Percentiles rank a stretch among this genome's conserved stretches.
phyloP scores from a whole-genome alignment of 208 protist species.

The Perkinsela sp. region DNA sequence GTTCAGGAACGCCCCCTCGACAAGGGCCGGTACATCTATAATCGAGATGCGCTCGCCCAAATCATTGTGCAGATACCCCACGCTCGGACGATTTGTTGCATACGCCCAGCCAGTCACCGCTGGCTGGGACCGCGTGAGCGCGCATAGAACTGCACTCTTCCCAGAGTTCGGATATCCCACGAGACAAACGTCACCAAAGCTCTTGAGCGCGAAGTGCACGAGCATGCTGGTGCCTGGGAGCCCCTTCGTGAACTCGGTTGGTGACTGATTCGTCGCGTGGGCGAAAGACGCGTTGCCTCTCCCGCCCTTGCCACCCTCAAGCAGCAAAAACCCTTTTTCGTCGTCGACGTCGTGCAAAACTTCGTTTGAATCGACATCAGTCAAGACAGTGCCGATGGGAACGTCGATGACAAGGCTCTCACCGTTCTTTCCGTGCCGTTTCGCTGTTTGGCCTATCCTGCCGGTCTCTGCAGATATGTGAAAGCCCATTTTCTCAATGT shows the following conservation, averaged over 20 bases:
- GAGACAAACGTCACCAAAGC: conserved; percentile 59
- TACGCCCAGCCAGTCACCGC: conserved; percentile 54
- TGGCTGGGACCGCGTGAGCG: conserved; percentile 50
- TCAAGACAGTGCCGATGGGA: conserved; percentile 39
- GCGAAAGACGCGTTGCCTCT: conserved; percentile 63
- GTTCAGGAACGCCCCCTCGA: conserved; percentile 64
- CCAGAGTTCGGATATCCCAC: conserved; percentile 69
- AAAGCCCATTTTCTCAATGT: conserved; percentile 26
- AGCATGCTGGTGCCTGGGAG: conserved; percentile 64
- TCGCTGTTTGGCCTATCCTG: conserved; percentile 27
- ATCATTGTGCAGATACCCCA: conserved; percentile 46
- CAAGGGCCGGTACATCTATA: conserved; percentile 60
- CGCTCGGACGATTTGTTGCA: conserved; percentile 58
- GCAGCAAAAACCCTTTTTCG: conserved; percentile 30
- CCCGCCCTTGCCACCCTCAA: conserved; percentile 57
- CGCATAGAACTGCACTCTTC: conserved; percentile 61
- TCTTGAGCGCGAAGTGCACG: conserved; percentile 57
- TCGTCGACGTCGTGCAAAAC: conserved; percentile 48
- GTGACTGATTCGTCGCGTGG: conserved; percentile 54
- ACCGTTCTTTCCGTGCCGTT: conserved; percentile 29
- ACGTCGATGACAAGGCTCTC: conserved; percentile 39
- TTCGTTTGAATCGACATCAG: conserved; percentile 65
- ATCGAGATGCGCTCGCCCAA: conserved; percentile 45
- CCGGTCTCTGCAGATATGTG: conserved; percentile 24
- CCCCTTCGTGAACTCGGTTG: conserved; percentile 47